Evolutionary conservation across 1,284 basidiomycete species (phyloP).

Genomic region (Ceratobasidium sp.): DNA sequence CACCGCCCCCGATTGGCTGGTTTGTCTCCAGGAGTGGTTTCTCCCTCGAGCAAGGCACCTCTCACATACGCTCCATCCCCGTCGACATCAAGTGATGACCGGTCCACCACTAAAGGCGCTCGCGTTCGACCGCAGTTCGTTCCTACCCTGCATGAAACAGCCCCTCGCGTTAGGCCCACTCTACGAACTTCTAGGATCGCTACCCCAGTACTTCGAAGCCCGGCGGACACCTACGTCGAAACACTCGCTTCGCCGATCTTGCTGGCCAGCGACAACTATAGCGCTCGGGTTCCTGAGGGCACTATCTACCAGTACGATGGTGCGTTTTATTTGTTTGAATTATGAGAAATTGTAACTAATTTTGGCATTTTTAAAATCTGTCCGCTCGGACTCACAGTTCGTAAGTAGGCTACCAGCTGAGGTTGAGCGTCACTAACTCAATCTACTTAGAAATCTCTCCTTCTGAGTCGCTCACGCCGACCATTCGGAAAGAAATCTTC

Average conservation of each 20-base stretch:
- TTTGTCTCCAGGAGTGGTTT: background rate
- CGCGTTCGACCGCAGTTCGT: background rate
- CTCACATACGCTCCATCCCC: background rate
- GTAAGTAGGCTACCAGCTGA: too few relatives aligned
- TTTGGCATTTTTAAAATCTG: background rate
- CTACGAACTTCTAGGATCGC: constrained; percentile 17
- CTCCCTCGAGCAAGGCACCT: background rate
- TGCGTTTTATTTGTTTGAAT: background rate
- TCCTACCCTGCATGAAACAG: constrained; percentile 7
- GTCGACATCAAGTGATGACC: constrained; percentile 1
- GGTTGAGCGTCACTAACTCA: too few relatives aligned
- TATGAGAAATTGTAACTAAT: background rate
- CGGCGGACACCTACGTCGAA: background rate
- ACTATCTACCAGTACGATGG: constrained; percentile 37
- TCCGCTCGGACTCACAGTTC: background rate
- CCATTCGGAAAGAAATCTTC: constrained; percentile 26
- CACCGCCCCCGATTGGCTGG: constrained; percentile 2
- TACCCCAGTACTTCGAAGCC: background rate
- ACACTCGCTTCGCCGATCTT: constrained; percentile 28
- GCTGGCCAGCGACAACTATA: constrained; percentile 27
- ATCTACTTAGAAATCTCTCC: constrained; percentile 27
- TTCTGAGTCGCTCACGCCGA: constrained; percentile 7
- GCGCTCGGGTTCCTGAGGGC: constrained; percentile 2
- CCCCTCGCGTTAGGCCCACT: constrained; percentile 3
- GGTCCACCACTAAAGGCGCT: background rate